Base-by-base conservation (phyloP, 2,329 filamentous ascomycete genomes). In the Aspergillus sp. region DNA sequence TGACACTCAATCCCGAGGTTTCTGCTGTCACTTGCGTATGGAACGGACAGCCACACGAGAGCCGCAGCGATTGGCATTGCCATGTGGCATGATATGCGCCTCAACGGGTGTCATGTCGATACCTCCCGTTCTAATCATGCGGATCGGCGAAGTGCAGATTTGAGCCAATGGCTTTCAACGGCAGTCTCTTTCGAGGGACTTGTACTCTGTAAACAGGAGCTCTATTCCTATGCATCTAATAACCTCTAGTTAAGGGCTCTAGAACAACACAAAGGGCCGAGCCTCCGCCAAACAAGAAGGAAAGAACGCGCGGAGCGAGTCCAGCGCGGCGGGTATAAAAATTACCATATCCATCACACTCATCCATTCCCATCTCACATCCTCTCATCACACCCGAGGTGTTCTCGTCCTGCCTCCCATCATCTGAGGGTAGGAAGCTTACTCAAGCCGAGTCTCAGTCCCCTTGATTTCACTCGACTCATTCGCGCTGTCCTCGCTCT, bases 311-410 rank as follows among this genome's bases (percentile, higher is more conserved):
- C 34, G 15, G 34, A 15, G 11, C 9, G 9, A 41, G 34, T 41
- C 85, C 89, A 96, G 80, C 57, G 54, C 57, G 41, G 41, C 23
- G 58, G 58, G 58, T 61, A 57, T 61, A 61, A 51, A 45, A 17
- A 46, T n/a, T 43, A 52, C 25, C 47, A 34, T 13, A 15, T 41
- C 34, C 34, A 41, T 41, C 11, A 17, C 25, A 19, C 25, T 4
- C 25, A 7, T 28, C 25, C 25, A 1, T 2, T 28, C 6, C 34
- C 34, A 41, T 15, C 34, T 41, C 34, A 41, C 5, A 41, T 28
- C 34, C 5, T 41, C 34, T 41, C 34, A 41, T 41, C 15, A 13
- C 34, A 28, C 15, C 22, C 47, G 19, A 19, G 19, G 19, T 19
- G 19, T 19, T 19, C 19, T 19, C 19, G 19, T 19, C 19, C 19